phyloP scores from a whole-genome alignment of 2,329 filamentous ascomycete species.

The Lasiodiplodia gonubiensis region DNA sequence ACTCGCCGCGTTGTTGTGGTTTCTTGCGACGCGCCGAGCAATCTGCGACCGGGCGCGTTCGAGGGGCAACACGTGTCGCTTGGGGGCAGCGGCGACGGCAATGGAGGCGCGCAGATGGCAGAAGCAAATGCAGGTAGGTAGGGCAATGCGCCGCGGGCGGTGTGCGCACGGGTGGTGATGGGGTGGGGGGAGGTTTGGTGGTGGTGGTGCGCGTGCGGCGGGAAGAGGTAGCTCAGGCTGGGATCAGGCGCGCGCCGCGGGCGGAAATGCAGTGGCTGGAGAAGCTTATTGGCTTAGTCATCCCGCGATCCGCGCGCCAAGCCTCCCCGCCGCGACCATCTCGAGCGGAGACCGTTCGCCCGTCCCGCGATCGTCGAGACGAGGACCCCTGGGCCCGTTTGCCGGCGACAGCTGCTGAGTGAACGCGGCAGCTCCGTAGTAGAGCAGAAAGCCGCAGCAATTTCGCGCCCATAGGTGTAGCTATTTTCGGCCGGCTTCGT shows the following conservation, averaged over 20 bases:
- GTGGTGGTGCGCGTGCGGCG: slow-evolving; percentile 19
- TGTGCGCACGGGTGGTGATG: slow-evolving; percentile 14
- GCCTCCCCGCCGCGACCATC: not conserved
- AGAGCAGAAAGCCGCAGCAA: not conserved
- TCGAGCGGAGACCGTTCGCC: not conserved
- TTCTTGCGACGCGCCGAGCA: slow-evolving; percentile 25
- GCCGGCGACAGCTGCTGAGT: too few species aligned
- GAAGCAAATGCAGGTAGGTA: not conserved
- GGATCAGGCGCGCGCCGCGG: not conserved
- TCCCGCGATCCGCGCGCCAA: slow-evolving; percentile 26
- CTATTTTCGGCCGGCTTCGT: not conserved
- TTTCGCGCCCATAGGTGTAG: not conserved
- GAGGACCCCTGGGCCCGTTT: too few species aligned
- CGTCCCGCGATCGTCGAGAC: not conserved
- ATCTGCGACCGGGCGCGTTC: slow-evolving; percentile 27
- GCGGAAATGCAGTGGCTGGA: slow-evolving; percentile 25
- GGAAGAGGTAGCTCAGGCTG: not conserved
- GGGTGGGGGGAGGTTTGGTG: slow-evolving; percentile 15
- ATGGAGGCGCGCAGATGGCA: not conserved
- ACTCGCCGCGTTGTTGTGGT: slow-evolving; percentile 28
- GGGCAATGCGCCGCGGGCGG: slow-evolving; percentile 8
- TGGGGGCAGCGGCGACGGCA: not conserved
- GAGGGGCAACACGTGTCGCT: slow-evolving; percentile 20
- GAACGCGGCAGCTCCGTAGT: too few species aligned
- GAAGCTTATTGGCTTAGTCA: slow-evolving; percentile 18